phyloP scores from a whole-genome alignment of 805 yeast species.

The Ogataea pignaliae region DNA sequence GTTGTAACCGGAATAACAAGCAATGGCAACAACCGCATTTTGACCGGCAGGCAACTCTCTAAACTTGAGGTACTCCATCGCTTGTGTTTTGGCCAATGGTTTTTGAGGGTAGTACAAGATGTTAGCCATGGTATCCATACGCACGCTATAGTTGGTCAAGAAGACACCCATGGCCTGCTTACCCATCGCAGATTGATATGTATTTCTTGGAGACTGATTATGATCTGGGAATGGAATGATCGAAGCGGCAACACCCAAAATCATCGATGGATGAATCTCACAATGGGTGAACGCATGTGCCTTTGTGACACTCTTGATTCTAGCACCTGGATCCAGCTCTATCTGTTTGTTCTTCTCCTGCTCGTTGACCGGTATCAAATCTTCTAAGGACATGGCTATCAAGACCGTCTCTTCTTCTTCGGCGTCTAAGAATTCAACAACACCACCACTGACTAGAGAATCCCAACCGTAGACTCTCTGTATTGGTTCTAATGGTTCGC shows the following conservation, averaged over 20 bases:
- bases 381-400: constrained; percentile 99
- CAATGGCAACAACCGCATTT: constrained; percentile 96
- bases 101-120: constrained; percentile 96
- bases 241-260: constrained; percentile 96
- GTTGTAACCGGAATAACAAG: constrained; percentile 97
- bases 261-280: constrained; percentile 99
- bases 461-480: constrained; percentile 68
- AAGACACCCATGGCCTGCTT: constrained; percentile 99
- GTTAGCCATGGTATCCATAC: constrained; percentile 99
- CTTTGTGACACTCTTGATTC: constrained; percentile 61
- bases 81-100: constrained; percentile 95
- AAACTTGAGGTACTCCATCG: constrained; percentile 96
- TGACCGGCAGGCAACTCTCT: constrained; percentile 99
- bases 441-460: constrained; percentile 74
- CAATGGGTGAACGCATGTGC: constrained; percentile 92
- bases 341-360: constrained; percentile 36
- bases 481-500: constrained; percentile 42
- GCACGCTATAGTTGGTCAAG: constrained; percentile 87
- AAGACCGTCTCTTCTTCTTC: constrained; percentile 98
- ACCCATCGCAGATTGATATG: constrained; percentile 99
- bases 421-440: constrained; percentile 95
- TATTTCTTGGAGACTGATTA: constrained; percentile 98
- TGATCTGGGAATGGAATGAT: constrained; percentile 99
- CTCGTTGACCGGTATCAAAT: constrained; percentile 57
- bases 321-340: constrained; percentile 69